phyloP scores from a whole-genome alignment of 2,329 filamentous ascomycete genomes.

The Pseudocercospora fuligena region DNA sequence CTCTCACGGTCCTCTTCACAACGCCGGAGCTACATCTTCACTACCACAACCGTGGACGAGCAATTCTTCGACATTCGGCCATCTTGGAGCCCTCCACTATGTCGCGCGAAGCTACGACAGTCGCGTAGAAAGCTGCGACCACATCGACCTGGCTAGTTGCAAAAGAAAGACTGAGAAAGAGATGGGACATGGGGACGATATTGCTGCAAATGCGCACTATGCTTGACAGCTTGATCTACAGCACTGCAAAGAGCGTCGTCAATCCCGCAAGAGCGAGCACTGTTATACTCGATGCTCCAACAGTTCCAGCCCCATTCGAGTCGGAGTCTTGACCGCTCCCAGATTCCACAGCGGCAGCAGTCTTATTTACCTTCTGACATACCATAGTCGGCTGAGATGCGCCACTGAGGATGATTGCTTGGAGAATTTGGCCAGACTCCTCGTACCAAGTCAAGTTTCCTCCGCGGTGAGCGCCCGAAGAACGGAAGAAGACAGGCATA shows the following conservation, averaged over 20 bases:
- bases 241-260: background rate
- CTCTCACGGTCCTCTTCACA: no score
- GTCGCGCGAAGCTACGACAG: no score
- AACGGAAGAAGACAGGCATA: constrained; percentile 3
- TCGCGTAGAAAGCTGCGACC: no score
- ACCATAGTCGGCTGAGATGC: constrained; percentile 1
- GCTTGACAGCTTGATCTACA: background rate
- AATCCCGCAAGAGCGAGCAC: background rate
- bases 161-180: no score
- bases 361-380: constrained; percentile 16
- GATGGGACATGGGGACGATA: no score
- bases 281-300: background rate
- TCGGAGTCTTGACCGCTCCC: background rate
- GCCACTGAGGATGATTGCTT: constrained; percentile 8
- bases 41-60: no score
- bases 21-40: no score
- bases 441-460: constrained; percentile 5
- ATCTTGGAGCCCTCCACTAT: no score
- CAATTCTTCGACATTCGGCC: no score
- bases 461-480: constrained; percentile 7
- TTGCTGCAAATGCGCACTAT: no score
- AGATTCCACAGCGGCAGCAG: background rate
- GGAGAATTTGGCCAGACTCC: background rate
- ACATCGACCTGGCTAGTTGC: no score
- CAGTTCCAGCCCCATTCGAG: background rate